A percentile compares a stretch with the other conserved stretches of the same genome.
Evolutionary conservation across 148 eudicot species (phyloP).

Genomic region (Rhododendron henanense): DNA sequence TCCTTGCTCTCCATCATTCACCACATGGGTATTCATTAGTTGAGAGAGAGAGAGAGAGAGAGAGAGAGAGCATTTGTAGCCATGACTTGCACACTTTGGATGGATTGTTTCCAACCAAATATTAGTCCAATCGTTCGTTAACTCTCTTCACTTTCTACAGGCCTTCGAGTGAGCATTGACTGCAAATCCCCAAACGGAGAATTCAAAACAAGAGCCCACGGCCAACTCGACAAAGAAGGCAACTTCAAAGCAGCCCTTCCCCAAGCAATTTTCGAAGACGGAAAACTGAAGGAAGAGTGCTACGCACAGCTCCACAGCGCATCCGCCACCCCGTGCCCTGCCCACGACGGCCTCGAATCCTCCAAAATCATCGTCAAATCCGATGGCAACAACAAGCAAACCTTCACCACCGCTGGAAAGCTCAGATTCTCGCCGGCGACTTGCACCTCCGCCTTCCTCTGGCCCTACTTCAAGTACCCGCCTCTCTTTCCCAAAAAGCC

Average conservation of each 20-base stretch:
- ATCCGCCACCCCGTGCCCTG: conserved; percentile 37
- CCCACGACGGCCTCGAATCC: conserved; percentile 33
- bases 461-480: conserved; percentile 34
- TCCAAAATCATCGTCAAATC: conserved; percentile 34
- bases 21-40: too few species aligned
- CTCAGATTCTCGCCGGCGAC: conserved; percentile 33
- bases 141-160: conserved; percentile 11
- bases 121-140: neutral
- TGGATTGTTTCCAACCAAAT: neutral
- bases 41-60: neutral
- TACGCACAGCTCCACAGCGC: conserved; percentile 52
- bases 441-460: conserved; percentile 40
- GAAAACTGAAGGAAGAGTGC: conserved; percentile 37
- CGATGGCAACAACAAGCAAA: conserved; percentile 20
- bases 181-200: conserved; percentile 43
- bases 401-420: conserved; percentile 26
- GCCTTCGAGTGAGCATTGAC: conserved; percentile 39
- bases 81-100: neutral
- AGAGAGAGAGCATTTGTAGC: neutral
- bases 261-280: conserved; percentile 29
- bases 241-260: conserved; percentile 38
- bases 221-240: conserved; percentile 38
- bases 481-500: conserved; percentile 20
- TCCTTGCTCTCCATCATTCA: neutral
- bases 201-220: conserved; percentile 28